Conservation (phyloP, 805 yeast species). For the Candida ulmi region DNA sequence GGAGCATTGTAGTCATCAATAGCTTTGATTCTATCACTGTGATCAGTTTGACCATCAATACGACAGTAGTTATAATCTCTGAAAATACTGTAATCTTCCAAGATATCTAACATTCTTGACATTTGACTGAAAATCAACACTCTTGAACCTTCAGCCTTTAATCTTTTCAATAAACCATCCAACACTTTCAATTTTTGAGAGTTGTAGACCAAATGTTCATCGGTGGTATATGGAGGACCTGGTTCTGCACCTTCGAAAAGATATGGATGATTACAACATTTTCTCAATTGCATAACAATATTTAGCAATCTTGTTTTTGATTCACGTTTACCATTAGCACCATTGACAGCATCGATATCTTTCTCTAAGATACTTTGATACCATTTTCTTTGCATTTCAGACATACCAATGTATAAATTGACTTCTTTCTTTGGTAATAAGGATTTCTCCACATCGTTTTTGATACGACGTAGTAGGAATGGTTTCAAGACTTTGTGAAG, state of each 20-base stretch:
- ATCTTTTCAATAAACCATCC: slow-evolving; percentile 58
- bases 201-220: slow-evolving; percentile 73
- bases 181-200: slow-evolving; percentile 67
- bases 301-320: slow-evolving; percentile 70
- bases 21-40: slow-evolving; percentile 65
- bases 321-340: slow-evolving; percentile 71
- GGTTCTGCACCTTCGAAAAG: slow-evolving; percentile 86
- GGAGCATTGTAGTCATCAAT: slow-evolving; percentile 81
- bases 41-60: slow-evolving; percentile 82
- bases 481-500: slow-evolving; percentile 74
- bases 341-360: slow-evolving; percentile 81
- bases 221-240: slow-evolving; percentile 84
- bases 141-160: slow-evolving; percentile 65
- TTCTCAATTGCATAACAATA: slow-evolving; percentile 80
- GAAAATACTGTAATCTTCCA: slow-evolving; percentile 74
- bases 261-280: slow-evolving; percentile 84
- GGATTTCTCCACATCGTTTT: slow-evolving; percentile 77
- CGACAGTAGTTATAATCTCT: slow-evolving; percentile 68
- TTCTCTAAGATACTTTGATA: slow-evolving; percentile 71
- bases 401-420: slow-evolving; percentile 69
- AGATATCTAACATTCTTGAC: slow-evolving; percentile 75
- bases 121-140: slow-evolving; percentile 78
- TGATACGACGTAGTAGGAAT: slow-evolving; percentile 68
- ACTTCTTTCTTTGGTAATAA: slow-evolving; percentile 70
- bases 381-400: slow-evolving; percentile 76